Evolutionary conservation across 129 eudicot genomes (phyloP).

Genomic region (Chrysanthemum makinoi): DNA sequence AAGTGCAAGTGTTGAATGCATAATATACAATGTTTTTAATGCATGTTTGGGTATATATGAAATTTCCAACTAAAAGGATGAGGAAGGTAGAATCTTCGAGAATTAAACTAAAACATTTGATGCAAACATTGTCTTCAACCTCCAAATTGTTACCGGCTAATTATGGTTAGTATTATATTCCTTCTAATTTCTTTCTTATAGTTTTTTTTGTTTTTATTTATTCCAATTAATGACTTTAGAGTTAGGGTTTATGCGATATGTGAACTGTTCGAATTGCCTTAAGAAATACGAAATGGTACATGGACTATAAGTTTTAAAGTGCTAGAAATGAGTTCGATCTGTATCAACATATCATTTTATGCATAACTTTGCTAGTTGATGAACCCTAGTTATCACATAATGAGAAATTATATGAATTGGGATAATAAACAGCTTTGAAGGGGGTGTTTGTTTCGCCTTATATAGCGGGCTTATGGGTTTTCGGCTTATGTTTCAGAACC

Average conservation of each 20-base stretch:
- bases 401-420: not conserved
- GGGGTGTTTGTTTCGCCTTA: too few species aligned
- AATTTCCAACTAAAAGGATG: too few species aligned
- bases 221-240: not conserved
- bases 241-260: slow-evolving; percentile 12
- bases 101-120: slow-evolving; percentile 20
- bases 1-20: too few species aligned
- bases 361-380: not conserved
- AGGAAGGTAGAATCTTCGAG: slow-evolving; percentile 20
- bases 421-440: not conserved
- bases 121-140: slow-evolving; percentile 28
- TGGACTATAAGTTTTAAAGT: too few species aligned
- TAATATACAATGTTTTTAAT: too few species aligned
- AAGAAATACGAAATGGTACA: not conserved
- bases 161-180: slow-evolving; percentile 16
- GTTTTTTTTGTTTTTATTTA: not conserved
- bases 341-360: too few species aligned
- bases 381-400: slow-evolving; percentile 6
- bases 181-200: not conserved
- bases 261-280: slow-evolving; percentile 7
- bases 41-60: too few species aligned
- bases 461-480: too few species aligned
- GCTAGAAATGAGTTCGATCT: too few species aligned
- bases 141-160: not conserved
- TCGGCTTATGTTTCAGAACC: too few species aligned